phyloP scores from a whole-genome alignment of 2,329 filamentous ascomycete species.

The Colletotrichum liriopes region DNA sequence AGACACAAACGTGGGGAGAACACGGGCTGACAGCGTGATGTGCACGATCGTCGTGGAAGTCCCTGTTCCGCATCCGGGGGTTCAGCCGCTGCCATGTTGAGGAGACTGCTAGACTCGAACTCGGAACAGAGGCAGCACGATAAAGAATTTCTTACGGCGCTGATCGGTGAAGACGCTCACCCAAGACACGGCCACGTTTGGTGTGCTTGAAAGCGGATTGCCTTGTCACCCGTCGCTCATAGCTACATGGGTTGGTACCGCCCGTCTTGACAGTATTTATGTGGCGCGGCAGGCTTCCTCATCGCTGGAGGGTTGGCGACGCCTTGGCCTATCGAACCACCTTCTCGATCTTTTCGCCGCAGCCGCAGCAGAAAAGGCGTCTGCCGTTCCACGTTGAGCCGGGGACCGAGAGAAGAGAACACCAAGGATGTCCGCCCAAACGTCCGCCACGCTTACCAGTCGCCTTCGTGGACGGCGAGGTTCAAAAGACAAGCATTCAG shows the following conservation, averaged over 20 bases:
- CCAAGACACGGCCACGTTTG: neutral
- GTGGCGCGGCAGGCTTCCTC: constrained; percentile 3
- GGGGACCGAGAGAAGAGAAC: neutral
- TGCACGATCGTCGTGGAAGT: constrained; percentile 9
- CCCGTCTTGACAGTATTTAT: neutral
- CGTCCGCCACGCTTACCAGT: constrained; percentile 24
- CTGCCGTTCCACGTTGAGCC: constrained; percentile 20
- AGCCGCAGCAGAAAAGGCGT: constrained; percentile 24
- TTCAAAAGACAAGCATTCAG: neutral
- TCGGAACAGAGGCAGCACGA: neutral
- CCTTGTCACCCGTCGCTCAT: constrained; percentile 1
- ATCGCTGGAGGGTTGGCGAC: neutral
- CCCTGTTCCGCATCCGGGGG: constrained; percentile 27
- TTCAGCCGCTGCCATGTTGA: constrained; percentile 20
- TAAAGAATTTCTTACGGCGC: neutral
- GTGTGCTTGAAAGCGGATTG: neutral
- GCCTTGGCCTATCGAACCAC: neutral
- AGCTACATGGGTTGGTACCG: neutral
- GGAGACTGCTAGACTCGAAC: constrained; percentile 24
- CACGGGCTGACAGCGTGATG: neutral
- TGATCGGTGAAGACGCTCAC: constrained; percentile 5
- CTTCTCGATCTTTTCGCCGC: neutral
- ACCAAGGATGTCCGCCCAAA: constrained; percentile 14
- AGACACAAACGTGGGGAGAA: neutral
- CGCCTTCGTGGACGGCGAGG: neutral